Percentiles rank a stretch among this genome's conserved stretches.
Conservation (phyloP, 257 asterid species). For the Solanum medicagineum region DNA sequence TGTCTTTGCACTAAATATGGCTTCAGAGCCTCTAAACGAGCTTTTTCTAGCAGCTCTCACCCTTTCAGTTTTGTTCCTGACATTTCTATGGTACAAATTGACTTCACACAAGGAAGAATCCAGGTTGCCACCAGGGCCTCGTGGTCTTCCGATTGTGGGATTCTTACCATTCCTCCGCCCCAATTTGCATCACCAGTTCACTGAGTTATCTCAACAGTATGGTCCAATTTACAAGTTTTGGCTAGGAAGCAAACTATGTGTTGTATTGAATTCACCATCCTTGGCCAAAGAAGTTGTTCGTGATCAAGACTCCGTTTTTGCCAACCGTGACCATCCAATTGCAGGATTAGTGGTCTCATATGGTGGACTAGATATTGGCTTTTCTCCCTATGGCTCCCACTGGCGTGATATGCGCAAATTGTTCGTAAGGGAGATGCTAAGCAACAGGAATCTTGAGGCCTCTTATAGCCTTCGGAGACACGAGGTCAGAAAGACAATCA, state of each 20-base stretch:
- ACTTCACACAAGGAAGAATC: not conserved
- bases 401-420: constrained; percentile 28
- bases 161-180: constrained; percentile 27
- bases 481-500: constrained; percentile 11
- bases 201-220: constrained; percentile 6
- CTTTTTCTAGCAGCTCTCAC: not conserved
- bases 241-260: constrained; percentile 15
- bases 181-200: constrained; percentile 19
- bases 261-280: constrained; percentile 22
- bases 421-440: constrained; percentile 23
- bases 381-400: constrained; percentile 16
- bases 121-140: constrained; percentile 33
- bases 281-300: constrained; percentile 18
- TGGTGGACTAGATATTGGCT: constrained; percentile 18
- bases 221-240: constrained; percentile 24
- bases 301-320: constrained; percentile 22
- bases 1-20: not conserved
- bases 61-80: not conserved
- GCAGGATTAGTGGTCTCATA: constrained; percentile 5
- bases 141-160: constrained; percentile 31
- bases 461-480: constrained; percentile 15
- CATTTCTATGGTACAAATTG: not conserved
- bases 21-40: not conserved
- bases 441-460: constrained; percentile 15
- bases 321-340: constrained; percentile 13